Evolutionary conservation across 108 stramenopile species (phyloP).

Genomic region (Epithemia pelagica): DNA sequence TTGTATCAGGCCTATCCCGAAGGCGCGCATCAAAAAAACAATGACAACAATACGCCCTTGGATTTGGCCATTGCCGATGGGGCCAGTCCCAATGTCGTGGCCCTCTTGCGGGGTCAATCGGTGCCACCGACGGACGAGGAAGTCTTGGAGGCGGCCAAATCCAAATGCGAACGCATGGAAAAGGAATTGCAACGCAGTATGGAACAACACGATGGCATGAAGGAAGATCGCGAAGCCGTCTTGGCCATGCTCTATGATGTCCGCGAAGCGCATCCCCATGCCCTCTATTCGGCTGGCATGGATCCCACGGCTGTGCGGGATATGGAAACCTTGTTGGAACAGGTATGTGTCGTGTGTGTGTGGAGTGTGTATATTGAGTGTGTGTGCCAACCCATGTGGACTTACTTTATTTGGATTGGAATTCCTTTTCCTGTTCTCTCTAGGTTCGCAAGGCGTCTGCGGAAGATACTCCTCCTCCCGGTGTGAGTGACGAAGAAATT

Average conservation of each 20-base stretch:
- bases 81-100: slow-evolving; percentile 73
- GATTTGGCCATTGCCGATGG: slow-evolving; percentile 85
- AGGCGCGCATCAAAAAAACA: slow-evolving; percentile 81
- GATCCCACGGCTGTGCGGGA: slow-evolving; percentile 57
- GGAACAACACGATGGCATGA: slow-evolving; percentile 47
- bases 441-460: slow-evolving; percentile 72
- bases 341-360: slow-evolving; percentile 35
- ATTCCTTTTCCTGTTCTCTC: not conserved
- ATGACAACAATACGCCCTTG: slow-evolving; percentile 77
- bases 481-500: slow-evolving; percentile 58
- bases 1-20: slow-evolving; percentile 72
- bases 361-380: not conserved
- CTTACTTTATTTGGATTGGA: not conserved
- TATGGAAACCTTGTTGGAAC: slow-evolving; percentile 64
- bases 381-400: too few relatives aligned
- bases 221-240: slow-evolving; percentile 70
- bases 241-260: slow-evolving; percentile 69
- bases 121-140: slow-evolving; percentile 80
- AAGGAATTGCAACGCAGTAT: slow-evolving; percentile 64
- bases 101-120: slow-evolving; percentile 69
- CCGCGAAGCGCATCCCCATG: slow-evolving; percentile 64
- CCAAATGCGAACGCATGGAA: slow-evolving; percentile 66
- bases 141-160: slow-evolving; percentile 59
- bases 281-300: slow-evolving; percentile 76
- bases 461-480: slow-evolving; percentile 49